Base-by-base conservation (phyloP, 805 yeast species). In the Dipodascus albidus region DNA sequence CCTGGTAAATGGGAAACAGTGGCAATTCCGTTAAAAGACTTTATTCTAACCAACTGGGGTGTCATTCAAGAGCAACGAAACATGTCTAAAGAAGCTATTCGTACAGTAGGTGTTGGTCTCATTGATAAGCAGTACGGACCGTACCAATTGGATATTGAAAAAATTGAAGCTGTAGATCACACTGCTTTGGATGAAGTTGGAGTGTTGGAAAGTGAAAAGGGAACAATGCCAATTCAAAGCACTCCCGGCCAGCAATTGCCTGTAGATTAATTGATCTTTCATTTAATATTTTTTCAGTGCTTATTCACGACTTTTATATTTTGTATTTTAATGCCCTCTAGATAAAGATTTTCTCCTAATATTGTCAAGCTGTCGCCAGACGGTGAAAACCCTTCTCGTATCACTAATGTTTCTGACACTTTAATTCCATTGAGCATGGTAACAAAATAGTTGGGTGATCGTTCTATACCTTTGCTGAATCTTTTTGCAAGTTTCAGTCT, bases 1-100 rank as follows among this genome's bases (percentile, higher is more conserved):
- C 87, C 87, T 2, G 87, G 88, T 1, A 74, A 80, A 57, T 87
- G 95, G 95, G 93, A 87, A 64, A 83, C 88, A 1, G 88, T 87
- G 14, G 78, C 83, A 24, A 81, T 87, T 33, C 88, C 93, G 48
- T 70, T 87, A 51, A 77, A 80, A 58, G 89, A 84, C 63, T 86
- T 87, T 67, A 89, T 87, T 51, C 74, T 87, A 67, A 87, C 95
- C 21, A 86, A 85, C 65, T 81, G 85, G 74, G 96, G 96, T n/a
- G 73, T 76, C 47, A 75, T 78, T 47, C 84, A 80, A 66, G 74
- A 74, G 52, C 82, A 80, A 59, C 71, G 72, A 51, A 74, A 72
- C 31, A 70, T 87, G 65, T 84, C 86, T 64, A 79, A 77, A 60
- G 72, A 78, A 20, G 78, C 79, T 57, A 79, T 87, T 51, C 80